Percentiles rank a stretch among this genome's conserved stretches.
These are phyloP conservation scores for Mantamonas sphyraenae DNA, from an alignment of 78 protist species.

Conservation along the genomic window DNA sequence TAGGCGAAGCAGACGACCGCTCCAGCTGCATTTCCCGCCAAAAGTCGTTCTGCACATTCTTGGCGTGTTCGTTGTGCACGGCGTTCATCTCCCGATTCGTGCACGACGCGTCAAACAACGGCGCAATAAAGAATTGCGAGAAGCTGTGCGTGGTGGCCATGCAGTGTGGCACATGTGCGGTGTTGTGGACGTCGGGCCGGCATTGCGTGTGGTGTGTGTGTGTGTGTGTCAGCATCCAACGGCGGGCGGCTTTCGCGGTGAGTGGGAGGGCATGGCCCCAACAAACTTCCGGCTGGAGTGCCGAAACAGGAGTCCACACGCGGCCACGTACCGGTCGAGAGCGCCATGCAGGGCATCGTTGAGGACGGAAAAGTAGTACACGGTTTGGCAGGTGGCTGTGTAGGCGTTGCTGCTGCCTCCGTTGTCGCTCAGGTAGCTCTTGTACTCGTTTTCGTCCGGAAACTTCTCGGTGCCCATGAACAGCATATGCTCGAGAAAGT, in stretches of 20 bases:
- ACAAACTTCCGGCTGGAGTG: no score
- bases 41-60: constrained; percentile 28
- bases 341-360: neutral
- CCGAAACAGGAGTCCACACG: no score
- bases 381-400: constrained; percentile 40
- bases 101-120: constrained; percentile 42
- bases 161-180: no score
- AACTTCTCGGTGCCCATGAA: constrained; percentile 65
- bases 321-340: constrained; percentile 16
- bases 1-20: constrained; percentile 19
- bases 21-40: constrained; percentile 50
- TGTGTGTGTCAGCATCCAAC: no score
- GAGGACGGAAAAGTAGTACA: constrained; percentile 35
- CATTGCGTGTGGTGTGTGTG: no score
- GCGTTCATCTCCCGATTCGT: constrained; percentile 59
- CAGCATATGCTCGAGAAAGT: constrained; percentile 74
- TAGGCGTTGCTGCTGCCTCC: constrained; percentile 77
- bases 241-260: no score
- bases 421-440: constrained; percentile 30
- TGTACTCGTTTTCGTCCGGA: constrained; percentile 52
- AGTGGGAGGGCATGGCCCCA: no score
- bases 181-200: constrained; percentile 7
- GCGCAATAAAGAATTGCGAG: constrained; percentile 61
- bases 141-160: constrained; percentile 44
- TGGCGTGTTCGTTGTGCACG: constrained; percentile 42